Percentiles rank a stretch among this genome's conserved stretches.
Conservation (phyloP, 2,329 filamentous ascomycete genomes). For the Alternaria alternata region DNA sequence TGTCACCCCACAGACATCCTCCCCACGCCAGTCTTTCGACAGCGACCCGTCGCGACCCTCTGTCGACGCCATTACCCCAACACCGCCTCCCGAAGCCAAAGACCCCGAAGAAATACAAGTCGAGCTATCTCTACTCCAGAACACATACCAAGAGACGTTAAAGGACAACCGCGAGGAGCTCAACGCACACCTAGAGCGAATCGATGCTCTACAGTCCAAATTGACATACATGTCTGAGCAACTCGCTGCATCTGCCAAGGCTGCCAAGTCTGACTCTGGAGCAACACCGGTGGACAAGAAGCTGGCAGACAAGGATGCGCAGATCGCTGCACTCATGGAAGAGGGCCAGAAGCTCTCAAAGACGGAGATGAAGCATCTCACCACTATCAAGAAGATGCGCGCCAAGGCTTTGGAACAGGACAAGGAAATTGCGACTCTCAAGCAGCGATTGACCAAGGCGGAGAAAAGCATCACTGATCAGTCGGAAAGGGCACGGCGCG, state of each 20-base stretch:
- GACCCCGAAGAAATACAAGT: conserved; percentile 50
- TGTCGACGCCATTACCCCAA: conserved; percentile 32
- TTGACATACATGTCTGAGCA: conserved; percentile 86
- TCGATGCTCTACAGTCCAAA: conserved; percentile 91
- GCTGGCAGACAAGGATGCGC: conserved; percentile 87
- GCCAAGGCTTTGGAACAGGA: conserved; percentile 61
- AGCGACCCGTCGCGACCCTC: conserved; percentile 43
- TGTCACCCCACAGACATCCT: conserved; percentile 36
- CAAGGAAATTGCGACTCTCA: conserved; percentile 60
- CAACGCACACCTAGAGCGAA: conserved; percentile 83
- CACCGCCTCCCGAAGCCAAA: conserved; percentile 46
- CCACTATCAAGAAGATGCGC: conserved; percentile 81
- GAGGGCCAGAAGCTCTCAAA: conserved; percentile 90
- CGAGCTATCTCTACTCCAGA: conserved; percentile 58
- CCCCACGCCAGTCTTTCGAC: conserved; percentile 46
- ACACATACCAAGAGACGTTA: conserved; percentile 61
- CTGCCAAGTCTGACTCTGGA: conserved; percentile 61
- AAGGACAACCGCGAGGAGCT: conserved; percentile 80
- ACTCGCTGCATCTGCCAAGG: conserved; percentile 77
- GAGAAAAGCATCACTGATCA: conserved; percentile 71
- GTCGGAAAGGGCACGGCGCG: conserved; percentile 67
- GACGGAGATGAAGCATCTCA: conserved; percentile 83
- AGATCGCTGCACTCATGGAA: conserved; percentile 87
- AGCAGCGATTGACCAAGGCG: conserved; percentile 69
- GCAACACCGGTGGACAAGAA: conserved; percentile 68